These are phyloP conservation scores for Neofusicoccum kwambonambiense DNA, from an alignment of 2,329 filamentous ascomycete species.

Conservation along the genomic window DNA sequence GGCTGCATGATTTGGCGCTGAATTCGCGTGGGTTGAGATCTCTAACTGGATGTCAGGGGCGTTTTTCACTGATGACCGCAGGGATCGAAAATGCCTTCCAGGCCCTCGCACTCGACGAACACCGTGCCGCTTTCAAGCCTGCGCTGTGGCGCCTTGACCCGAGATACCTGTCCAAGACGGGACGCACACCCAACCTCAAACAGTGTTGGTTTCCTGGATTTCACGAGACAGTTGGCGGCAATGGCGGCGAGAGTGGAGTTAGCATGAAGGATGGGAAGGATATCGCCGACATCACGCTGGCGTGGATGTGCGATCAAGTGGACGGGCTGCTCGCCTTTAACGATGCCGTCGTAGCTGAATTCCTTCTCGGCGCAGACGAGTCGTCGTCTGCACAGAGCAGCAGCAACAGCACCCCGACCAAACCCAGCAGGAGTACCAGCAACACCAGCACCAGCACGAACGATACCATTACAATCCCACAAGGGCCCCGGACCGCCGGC, in stretches of 20 bases:
- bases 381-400: background rate
- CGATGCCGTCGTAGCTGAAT: background rate
- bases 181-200: conserved; percentile 31
- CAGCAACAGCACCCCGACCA: background rate
- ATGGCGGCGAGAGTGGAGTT: conserved; percentile 29
- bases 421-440: background rate
- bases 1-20: conserved; percentile 10
- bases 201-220: conserved; percentile 58
- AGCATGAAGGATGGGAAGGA: conserved; percentile 17
- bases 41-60: background rate
- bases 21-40: background rate
- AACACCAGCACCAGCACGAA: no score
- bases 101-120: conserved; percentile 55
- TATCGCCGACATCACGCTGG: conserved; percentile 39
- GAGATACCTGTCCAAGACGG: background rate
- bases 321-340: conserved; percentile 13
- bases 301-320: conserved; percentile 39
- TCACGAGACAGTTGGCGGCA: conserved; percentile 54
- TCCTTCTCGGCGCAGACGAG: background rate
- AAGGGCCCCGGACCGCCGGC: background rate
- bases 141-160: conserved; percentile 50
- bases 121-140: conserved; percentile 50
- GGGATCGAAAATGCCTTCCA: conserved; percentile 55
- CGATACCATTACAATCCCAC: no score
- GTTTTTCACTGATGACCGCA: background rate